Evolutionary conservation across 305 asterid genomes (phyloP), one percentile per base, ranked within the genome.

Genomic region (Fraxinus nigra): DNA sequence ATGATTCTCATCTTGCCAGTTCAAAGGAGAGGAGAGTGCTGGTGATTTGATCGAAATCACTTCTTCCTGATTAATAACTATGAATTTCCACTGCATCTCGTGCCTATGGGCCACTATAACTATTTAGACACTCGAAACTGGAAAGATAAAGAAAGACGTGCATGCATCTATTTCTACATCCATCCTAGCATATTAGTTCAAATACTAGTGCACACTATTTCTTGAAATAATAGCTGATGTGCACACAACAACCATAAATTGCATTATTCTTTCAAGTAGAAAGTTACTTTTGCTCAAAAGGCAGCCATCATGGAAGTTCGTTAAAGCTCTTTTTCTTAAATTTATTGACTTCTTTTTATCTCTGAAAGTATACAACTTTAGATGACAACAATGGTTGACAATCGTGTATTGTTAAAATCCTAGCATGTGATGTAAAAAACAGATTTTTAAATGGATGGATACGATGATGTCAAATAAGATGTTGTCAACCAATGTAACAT

Each of bases 201-300:
- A n/a, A 1, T 54, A 54, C 65, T n/a, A 16, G 10, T 14, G 18
- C 59, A 48, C 59, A 48, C 18, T 48, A 48, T 14, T 48, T 14
- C 20, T 48, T 14, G 7, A 48, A 48, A 46, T 46, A 46, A 46
- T 46, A 3, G 18, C 67, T 59, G 30, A 59, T 7, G 30, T 6
- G 13, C 69, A 59, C 20, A 35, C 24, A 48, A 69, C 72, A 32
- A 61, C 83, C 63, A 78, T 51, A 26, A 56, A 43, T 77, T 70
- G 59, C 48, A 65, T 61, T 59, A 59, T 20, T 8, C 69, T 20
- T 59, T 20, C 69, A 79, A 79, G 85, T 28, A 77, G 72, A 46
- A 16, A 77, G 85, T 75, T 38, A 33, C 80, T 79, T 83, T 63
- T 75, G 72, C 83, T 46, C 78, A 79, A 83, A 83, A 83, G 81